These are phyloP conservation scores for Oldenlandia corymbosa DNA, from an alignment of 257 asterid species.

Conservation along the genomic window DNA sequence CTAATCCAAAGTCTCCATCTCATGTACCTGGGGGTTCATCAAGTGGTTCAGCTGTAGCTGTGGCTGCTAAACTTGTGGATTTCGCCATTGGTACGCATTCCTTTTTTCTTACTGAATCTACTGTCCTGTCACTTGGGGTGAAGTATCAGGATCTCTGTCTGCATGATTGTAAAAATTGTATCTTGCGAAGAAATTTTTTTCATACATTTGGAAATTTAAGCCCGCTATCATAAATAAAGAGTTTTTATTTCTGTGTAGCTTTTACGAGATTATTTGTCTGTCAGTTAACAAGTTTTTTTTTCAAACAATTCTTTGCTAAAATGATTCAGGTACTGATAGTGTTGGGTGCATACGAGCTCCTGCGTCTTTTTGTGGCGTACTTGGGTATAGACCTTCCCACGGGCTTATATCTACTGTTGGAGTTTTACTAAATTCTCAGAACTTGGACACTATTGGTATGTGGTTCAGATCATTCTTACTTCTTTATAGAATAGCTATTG, in stretches of 20 bases:
- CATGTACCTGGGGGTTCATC: constrained; percentile 86
- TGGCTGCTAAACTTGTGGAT: constrained; percentile 74
- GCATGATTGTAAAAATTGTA: too few species aligned
- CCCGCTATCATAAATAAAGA: background rate
- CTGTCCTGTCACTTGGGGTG: background rate
- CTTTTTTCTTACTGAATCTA: constrained; percentile 9
- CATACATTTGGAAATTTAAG: background rate
- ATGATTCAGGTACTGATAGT: constrained; percentile 63
- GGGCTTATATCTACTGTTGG: constrained; percentile 71
- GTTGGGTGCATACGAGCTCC: constrained; percentile 56
- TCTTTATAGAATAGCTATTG: background rate
- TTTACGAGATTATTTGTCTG: background rate
- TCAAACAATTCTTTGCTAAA: background rate
- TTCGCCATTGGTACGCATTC: constrained; percentile 73
- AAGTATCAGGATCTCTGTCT: constrained; percentile 4
- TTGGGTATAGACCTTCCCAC: constrained; percentile 88
- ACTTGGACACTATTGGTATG: constrained; percentile 89
- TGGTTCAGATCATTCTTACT: constrained; percentile 2
- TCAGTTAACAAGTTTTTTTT: background rate
- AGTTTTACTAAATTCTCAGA: constrained; percentile 75
- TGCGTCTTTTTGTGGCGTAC: constrained; percentile 65
- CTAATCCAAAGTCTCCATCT: constrained; percentile 67
- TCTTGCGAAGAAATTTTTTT: too few species aligned
- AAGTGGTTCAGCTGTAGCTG: constrained; percentile 94
- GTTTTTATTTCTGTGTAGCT: background rate